Base-by-base conservation (phyloP, 1,139 yeast species). In the Casaregolazyma lundiana region DNA sequence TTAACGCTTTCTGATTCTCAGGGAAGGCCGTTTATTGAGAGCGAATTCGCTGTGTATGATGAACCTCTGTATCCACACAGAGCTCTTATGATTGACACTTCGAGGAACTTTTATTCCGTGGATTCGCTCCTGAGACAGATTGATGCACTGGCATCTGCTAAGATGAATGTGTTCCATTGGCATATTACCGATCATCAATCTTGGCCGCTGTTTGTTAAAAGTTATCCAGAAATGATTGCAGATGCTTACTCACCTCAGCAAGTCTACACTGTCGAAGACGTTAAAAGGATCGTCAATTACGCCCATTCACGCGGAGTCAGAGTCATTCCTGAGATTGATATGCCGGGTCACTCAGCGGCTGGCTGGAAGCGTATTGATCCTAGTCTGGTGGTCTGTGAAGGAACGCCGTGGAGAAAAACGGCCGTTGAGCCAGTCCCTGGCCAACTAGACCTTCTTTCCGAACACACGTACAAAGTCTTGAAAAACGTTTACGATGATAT, bases 141-240 rank as follows among this genome's bases (percentile, higher is more conserved):
- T 42, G 77, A 73, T 45, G 59, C 70, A 16, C 66, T 74, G 73
- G 57, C 73, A 1, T 58, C 70, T 32, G 50, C 67, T 6, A 74
- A 74, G 56, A 56, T 74, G 62, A 74, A 74, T 50, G 61, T 66
- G 1, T 62, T 74, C 38, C 78, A 74, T 50, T 72, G 76, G 75
- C 78, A 74, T 54, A 49, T 74, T 7, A 64, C 62, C 3, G 78
- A 74, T 52, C 53, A 74, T 6, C 75, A 71, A 47, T 68, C 75
- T 24, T 74, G 78, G 78, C 77, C 78, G 0, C 20, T 74, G 11
- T 61, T 60, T 42, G 39, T 54, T 19, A 51, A 59, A 17, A 44
- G 64, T 1, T 68, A 61, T 46, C 78, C 78, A 0, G 63, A 70
- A 41, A 70, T 73, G 75, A 59, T 62, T 7, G 45, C 26, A 21